Conservation (phyloP, 2,329 filamentous ascomycete genomes). For the Fusarium tupiense region DNA sequence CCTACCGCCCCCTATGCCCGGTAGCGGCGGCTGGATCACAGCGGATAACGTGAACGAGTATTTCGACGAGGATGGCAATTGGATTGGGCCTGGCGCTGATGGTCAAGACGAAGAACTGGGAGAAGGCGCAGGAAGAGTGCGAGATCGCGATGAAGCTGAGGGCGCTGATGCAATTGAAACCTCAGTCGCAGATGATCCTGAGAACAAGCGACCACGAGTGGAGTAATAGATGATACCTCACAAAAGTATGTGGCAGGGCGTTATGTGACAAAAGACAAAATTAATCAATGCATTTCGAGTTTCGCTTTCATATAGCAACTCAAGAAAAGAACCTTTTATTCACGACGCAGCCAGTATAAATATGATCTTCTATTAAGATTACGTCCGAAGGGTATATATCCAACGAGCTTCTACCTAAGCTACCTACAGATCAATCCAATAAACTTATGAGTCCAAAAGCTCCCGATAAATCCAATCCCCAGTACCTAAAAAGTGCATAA, state of each 20-base stretch:
- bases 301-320: not conserved
- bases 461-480: not conserved
- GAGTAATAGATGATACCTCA: constrained; percentile 47
- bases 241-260: constrained; percentile 32
- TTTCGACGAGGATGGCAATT: constrained; percentile 84
- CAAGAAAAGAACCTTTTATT: not conserved
- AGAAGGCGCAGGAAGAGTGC: constrained; percentile 70
- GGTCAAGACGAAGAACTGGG: constrained; percentile 62
- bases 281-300: constrained; percentile 8
- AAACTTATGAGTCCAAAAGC: not conserved
- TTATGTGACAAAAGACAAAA: constrained; percentile 22
- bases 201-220: constrained; percentile 60
- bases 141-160: constrained; percentile 63
- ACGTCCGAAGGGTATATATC: constrained; percentile 39
- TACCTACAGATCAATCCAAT: constrained; percentile 8
- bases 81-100: constrained; percentile 61
- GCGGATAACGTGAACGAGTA: constrained; percentile 89
- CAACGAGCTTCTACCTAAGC: constrained; percentile 28
- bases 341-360: not conserved
- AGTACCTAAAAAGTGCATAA: constrained; percentile 19
- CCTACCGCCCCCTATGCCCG: constrained; percentile 74
- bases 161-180: constrained; percentile 57
- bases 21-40: constrained; percentile 86
- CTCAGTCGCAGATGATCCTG: constrained; percentile 50
- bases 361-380: constrained; percentile 38